These are phyloP conservation scores for Truncatella angustata DNA, from an alignment of 2,329 filamentous ascomycete species.

Conservation along the genomic window DNA sequence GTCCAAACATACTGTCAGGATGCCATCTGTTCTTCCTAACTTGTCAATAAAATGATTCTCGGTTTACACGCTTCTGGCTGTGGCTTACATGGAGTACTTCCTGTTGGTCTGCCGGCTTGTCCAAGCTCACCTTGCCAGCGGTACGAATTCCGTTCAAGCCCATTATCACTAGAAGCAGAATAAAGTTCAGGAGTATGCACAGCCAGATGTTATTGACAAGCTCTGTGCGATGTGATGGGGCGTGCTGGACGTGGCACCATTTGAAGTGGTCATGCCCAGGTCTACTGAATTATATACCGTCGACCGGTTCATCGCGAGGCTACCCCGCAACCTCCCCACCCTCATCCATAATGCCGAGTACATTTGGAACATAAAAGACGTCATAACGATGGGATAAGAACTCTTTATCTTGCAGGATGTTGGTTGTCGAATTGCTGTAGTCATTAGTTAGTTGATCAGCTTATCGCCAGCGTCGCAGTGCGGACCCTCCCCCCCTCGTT, in stretches of 20 bases:
- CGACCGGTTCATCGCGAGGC: background rate
- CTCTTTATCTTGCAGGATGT: background rate
- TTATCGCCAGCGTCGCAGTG: background rate
- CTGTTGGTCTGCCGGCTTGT: slow-evolving; percentile 70
- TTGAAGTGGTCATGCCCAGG: no score
- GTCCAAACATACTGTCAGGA: slow-evolving; percentile 66
- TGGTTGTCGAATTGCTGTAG: background rate
- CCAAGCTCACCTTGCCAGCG: slow-evolving; percentile 69
- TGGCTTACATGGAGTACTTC: slow-evolving; percentile 66
- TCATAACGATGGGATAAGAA: background rate
- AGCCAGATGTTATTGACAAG: background rate
- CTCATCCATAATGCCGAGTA: background rate
- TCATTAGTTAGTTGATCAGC: slow-evolving; percentile 1
- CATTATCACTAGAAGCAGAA: slow-evolving; percentile 23
- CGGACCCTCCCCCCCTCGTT: background rate
- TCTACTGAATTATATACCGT: no score
- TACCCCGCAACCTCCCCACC: slow-evolving; percentile 9
- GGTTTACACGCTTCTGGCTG: background rate
- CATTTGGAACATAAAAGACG: background rate
- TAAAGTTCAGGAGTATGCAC: background rate
- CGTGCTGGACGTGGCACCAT: no score
- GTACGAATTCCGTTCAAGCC: slow-evolving; percentile 59
- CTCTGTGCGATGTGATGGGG: background rate
- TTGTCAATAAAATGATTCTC: slow-evolving; percentile 7
- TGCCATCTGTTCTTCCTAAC: slow-evolving; percentile 81